Evolutionary conservation across 768 basidiomycete species (phyloP), one percentile per base, ranked within the genome.

Genomic region (Kwoniella sp.): DNA sequence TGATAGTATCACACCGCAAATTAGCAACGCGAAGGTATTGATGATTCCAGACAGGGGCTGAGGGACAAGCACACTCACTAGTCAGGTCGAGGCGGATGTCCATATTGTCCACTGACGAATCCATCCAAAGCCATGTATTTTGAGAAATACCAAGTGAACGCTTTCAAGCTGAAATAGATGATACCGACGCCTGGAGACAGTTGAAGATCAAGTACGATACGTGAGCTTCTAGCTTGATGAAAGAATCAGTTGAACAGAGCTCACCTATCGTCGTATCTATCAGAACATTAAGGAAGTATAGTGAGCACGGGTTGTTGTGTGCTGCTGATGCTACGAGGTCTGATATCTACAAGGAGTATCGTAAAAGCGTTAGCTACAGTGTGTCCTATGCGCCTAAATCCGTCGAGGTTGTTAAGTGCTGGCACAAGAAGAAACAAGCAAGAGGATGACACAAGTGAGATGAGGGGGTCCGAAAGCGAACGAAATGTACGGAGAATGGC

Each of bases 261-360:
- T 74, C 68, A 90, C 92, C 95, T 59, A 94, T 83, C 1, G 92
- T 93, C 19, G 91, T 92, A 80, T 98, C 95, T 61, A 97, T 82
- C 26, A 95, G 82, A 53, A 98, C 89, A 72, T 97, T 93, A 48
- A 96, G 86, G 76, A 96, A 94, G 80, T 97, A 96, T n/a, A 81
- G 26, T 55, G 80, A 65, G 71, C 95, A 98, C 4, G 95, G 92
- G 78, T 97, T 96, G 36, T 72, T 71, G 44, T 86, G 85, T 17
- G 85, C 83, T 0, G 85, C 85, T 60, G 86, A 82, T 0, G 92
- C 91, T 25, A 88, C 86, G 30, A 91, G 69, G 70, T 86, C 86
- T 26, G 92, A 92, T 54, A 91, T 86, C 36, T 92, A 81, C 22
- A 37, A 48, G 46, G 19, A 5, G 19, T 7, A 17, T 6, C 46